Evolutionary conservation across 768 basidiomycete genomes (phyloP), one percentile per base, ranked within the genome.

Genomic region (Macrolepiota fuliginosa): DNA sequence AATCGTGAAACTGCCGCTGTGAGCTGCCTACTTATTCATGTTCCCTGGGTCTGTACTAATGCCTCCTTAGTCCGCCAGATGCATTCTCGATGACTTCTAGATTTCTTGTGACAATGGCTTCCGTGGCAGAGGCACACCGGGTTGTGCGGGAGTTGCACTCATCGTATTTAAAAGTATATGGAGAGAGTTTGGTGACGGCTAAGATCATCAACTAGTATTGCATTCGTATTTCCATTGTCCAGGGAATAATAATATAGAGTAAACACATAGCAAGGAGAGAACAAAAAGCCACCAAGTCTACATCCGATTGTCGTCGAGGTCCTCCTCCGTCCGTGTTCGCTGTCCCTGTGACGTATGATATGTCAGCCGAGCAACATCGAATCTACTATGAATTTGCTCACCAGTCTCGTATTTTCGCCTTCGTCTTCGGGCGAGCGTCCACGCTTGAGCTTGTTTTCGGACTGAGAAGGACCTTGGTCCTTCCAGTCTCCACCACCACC

Each of bases 401-500:
- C 90, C 73, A 77, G 68, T 77, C 88, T 79, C 46, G 69, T 70
- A n/a, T 71, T 75, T 15, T 89, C 89, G 0, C 78, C 88, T 50
- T 92, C 91, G 51, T 92, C 91, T 3, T 90, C 90, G 51, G 89
- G 90, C 49, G 91, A 92, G 66, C 91, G 81, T 35, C 74, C 89
- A 55, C 91, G 82, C 68, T 93, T 93, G 66, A 85, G 79, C 37
- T 76, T 78, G 49, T 72, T 74, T 36, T 77, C 76, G 17, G 70
- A 66, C 22, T 64, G 70, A 42, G 72, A 66, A 52, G 69, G 77
- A 56, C 90, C 83, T 3, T 80, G 73, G 62, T 89, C 87, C 71
- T 90, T 92, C 90, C 92, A 94, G 64, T 94, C 91, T 60, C 81
- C 92, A 58, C 92, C 93, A 27, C 93, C 94, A 56, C 87, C 81